Conservation (phyloP, 495 filamentous ascomycete species). For the Neurospora tetrasperma region DNA sequence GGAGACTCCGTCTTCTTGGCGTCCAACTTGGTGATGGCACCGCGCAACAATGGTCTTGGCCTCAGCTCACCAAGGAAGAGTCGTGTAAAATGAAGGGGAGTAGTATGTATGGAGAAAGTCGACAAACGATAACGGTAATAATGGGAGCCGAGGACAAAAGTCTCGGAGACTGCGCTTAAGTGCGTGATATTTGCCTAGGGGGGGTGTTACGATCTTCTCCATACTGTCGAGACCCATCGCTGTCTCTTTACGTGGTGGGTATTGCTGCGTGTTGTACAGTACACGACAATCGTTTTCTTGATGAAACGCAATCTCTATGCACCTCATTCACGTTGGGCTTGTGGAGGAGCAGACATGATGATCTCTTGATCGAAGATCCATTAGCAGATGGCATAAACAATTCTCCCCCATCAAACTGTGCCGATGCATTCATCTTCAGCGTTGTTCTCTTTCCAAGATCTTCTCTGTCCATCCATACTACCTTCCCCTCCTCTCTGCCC, state of each 20-base stretch:
- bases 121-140: not conserved
- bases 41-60: not conserved
- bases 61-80: not conserved
- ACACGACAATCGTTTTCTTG: not conserved
- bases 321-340: not conserved
- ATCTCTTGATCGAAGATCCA: not conserved
- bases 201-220: not conserved
- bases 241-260: not conserved
- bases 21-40: not conserved
- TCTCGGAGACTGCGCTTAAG: not conserved
- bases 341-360: not conserved
- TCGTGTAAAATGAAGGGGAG: not conserved
- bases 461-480: not conserved
- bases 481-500: not conserved
- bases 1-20: not conserved
- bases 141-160: not conserved
- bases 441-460: not conserved
- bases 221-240: not conserved
- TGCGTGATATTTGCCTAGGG: not conserved
- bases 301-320: not conserved
- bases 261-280: not conserved
- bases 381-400: not conserved
- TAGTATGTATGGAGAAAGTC: not conserved
- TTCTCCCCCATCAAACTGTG: not conserved
- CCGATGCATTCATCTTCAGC: not conserved